Evolutionary conservation across 1,284 basidiomycete species (phyloP).

Genomic region (Gomphus bonarii): DNA sequence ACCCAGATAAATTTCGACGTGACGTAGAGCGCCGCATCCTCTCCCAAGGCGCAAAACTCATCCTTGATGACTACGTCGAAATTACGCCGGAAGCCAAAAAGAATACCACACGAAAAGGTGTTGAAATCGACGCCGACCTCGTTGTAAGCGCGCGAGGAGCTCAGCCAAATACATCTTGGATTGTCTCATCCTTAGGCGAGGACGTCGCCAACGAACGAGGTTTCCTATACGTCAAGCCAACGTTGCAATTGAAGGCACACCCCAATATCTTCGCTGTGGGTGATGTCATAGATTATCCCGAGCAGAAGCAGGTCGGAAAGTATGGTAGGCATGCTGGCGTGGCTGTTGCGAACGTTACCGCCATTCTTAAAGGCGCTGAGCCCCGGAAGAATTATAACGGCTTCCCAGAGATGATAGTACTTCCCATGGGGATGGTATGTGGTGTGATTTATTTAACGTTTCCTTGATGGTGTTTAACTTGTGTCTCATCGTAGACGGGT

Average conservation of each 20-base stretch:
- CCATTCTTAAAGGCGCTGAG: conserved; percentile 28
- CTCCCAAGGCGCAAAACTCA: conserved; percentile 36
- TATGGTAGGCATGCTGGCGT: conserved; percentile 31
- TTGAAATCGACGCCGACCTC: conserved; percentile 42
- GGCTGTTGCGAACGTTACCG: conserved; percentile 36
- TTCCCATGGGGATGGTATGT: conserved; percentile 49
- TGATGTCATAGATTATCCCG: conserved; percentile 47
- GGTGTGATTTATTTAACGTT: not conserved
- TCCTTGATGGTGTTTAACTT: not conserved
- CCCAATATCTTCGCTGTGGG: conserved; percentile 47
- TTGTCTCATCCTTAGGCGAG: conserved; percentile 31
- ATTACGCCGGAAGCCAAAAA: conserved; percentile 18
- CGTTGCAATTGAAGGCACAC: conserved; percentile 38
- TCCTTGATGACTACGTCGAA: conserved; percentile 48
- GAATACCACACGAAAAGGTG: conserved; percentile 44
- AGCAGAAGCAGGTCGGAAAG: conserved; percentile 51
- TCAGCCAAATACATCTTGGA: conserved; percentile 40
- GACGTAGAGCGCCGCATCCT: conserved; percentile 31
- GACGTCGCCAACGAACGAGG: conserved; percentile 31
- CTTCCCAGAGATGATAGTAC: conserved; percentile 37
- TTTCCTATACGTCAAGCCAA: conserved; percentile 38
- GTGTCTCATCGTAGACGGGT: not conserved
- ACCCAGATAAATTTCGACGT: conserved; percentile 47
- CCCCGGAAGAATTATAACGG: conserved; percentile 39
- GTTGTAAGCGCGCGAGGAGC: conserved; percentile 42